A percentile compares a stretch with the other conserved stretches of the same genome.
Evolutionary conservation across 108 stramenopile genomes (phyloP).

Genomic region (Cyclotella cryptica): DNA sequence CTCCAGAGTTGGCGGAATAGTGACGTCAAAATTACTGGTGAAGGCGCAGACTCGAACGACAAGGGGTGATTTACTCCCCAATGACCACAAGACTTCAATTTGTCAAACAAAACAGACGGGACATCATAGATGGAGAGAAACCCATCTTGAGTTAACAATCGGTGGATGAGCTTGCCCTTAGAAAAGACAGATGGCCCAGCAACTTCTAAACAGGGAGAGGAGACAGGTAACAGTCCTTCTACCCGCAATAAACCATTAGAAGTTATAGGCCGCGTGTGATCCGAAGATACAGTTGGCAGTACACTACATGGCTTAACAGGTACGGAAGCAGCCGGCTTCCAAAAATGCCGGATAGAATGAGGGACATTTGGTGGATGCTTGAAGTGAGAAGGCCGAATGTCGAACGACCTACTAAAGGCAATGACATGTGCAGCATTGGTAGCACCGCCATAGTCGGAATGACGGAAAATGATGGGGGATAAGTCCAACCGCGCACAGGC

Average conservation of each 20-base stretch:
- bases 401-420: too few species aligned
- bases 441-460: neutral
- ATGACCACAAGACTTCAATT: neutral
- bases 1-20: neutral
- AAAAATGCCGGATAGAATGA: conserved; percentile 2
- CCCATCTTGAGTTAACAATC: neutral
- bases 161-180: neutral
- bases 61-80: neutral
- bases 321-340: neutral
- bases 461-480: neutral
- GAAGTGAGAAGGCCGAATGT: neutral
- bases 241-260: too few species aligned
- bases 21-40: neutral
- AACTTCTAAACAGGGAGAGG: too few species aligned
- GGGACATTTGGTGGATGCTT: too few species aligned
- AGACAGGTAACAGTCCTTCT: too few species aligned
- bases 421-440: too few species aligned
- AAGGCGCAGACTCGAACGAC: neutral
- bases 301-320: neutral
- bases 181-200: neutral
- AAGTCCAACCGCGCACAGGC: neutral
- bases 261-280: too few species aligned
- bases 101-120: neutral
- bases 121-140: conserved; percentile 7
- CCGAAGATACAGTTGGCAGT: too few species aligned